Evolutionary conservation across 257 asterid genomes (phyloP).

Genomic region (Nicotiana tabacum): DNA sequence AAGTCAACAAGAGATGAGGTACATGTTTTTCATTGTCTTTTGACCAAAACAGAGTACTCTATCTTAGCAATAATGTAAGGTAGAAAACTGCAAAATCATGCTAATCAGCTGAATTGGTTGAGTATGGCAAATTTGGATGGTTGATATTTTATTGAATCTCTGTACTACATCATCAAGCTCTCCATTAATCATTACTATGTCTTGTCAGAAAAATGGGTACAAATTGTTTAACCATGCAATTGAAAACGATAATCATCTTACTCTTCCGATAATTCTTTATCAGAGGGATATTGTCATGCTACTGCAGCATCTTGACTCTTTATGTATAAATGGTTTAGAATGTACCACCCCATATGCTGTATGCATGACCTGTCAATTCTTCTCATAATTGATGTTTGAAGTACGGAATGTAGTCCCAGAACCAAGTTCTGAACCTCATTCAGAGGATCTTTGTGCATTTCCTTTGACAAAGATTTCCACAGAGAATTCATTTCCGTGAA

Average conservation of each 20-base stretch:
- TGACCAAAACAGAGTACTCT: background rate
- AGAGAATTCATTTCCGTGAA: background rate
- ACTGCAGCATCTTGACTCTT: background rate
- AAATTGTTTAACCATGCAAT: background rate
- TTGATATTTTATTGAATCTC: background rate
- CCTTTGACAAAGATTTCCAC: background rate
- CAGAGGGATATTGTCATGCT: background rate
- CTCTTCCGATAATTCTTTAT: background rate
- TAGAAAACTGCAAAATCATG: no score
- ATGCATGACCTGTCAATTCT: background rate
- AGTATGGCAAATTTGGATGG: background rate
- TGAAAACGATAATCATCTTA: background rate
- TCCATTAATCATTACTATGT: background rate
- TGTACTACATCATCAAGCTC: background rate
- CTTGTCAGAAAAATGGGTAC: background rate
- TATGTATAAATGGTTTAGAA: background rate
- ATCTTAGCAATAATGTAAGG: background rate
- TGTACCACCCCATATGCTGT: background rate
- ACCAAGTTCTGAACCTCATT: background rate
- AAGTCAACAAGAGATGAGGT: slow-evolving; percentile 65
- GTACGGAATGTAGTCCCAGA: background rate
- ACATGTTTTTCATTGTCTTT: slow-evolving; percentile 6
- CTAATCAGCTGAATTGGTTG: background rate
- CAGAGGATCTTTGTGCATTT: background rate
- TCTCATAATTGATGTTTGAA: background rate